phyloP scores from a whole-genome alignment of 2,329 filamentous ascomycete species.

The Sodiomyces alkalinus region DNA sequence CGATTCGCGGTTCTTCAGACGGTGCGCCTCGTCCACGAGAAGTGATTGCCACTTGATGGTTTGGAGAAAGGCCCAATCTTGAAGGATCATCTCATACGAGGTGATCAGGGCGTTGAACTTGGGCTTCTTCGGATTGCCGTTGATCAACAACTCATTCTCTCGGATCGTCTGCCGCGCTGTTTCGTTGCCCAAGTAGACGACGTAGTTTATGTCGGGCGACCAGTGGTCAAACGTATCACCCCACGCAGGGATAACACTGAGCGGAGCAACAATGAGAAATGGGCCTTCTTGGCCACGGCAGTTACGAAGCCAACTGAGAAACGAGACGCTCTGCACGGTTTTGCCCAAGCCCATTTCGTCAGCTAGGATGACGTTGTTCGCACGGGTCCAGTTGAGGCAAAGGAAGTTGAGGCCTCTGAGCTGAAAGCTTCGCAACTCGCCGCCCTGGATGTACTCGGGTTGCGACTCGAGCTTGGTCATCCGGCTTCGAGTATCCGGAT shows the following conservation, averaged over 20 bases:
- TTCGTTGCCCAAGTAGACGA: slow-evolving; percentile 88
- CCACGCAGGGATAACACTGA: slow-evolving; percentile 97
- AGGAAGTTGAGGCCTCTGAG: slow-evolving; percentile 89
- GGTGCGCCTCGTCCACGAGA: slow-evolving; percentile 91
- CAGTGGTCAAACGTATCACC: slow-evolving; percentile 94
- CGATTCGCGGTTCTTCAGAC: slow-evolving; percentile 90
- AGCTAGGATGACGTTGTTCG: slow-evolving; percentile 90
- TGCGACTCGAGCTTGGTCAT: slow-evolving; percentile 65
- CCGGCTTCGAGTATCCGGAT: slow-evolving; percentile 55
- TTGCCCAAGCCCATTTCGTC: slow-evolving; percentile 99
- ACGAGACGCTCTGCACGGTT: slow-evolving; percentile 92
- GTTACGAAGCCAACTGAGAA: slow-evolving; percentile 93
- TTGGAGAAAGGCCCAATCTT: slow-evolving; percentile 69
- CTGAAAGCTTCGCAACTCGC: slow-evolving; percentile 84
- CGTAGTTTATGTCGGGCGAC: slow-evolving; percentile 92
- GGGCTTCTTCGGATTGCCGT: slow-evolving; percentile 72
- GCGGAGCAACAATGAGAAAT: slow-evolving; percentile 89
- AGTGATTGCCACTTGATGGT: slow-evolving; percentile 97
- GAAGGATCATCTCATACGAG: slow-evolving; percentile 90
- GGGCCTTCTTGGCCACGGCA: slow-evolving; percentile 81
- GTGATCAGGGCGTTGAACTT: slow-evolving; percentile 98
- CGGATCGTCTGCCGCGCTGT: slow-evolving; percentile 74
- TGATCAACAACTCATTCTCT: slow-evolving; percentile 76
- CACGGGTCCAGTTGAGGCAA: slow-evolving; percentile 86
- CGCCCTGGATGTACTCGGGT: slow-evolving; percentile 70